Percentiles rank a stretch among this genome's conserved stretches.
phyloP scores from a whole-genome alignment of 441 rosid genomes.

The Manihot esculenta region DNA sequence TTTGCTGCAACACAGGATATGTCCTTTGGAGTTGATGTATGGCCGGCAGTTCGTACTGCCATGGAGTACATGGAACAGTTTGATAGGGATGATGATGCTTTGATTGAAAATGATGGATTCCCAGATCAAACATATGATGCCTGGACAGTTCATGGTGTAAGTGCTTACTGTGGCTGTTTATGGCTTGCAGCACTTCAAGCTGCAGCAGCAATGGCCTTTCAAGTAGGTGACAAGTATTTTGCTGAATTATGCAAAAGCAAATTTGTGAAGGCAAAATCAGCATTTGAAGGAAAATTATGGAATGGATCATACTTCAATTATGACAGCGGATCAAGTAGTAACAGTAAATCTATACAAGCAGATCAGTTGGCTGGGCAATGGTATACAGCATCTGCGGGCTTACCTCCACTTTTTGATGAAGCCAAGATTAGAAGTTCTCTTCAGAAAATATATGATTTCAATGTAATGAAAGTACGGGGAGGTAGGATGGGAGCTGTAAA shows the following conservation, averaged over 20 bases:
- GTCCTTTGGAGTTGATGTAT: slow-evolving; percentile 90
- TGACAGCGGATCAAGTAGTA: slow-evolving; percentile 86
- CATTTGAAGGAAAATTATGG: slow-evolving; percentile 81
- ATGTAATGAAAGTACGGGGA: slow-evolving; percentile 89
- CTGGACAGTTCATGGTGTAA: slow-evolving; percentile 96
- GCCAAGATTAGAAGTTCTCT: slow-evolving; percentile 66
- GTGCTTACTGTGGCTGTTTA: slow-evolving; percentile 94
- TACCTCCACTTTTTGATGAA: slow-evolving; percentile 85
- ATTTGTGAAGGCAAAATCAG: slow-evolving; percentile 70
- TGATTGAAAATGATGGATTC: slow-evolving; percentile 96
- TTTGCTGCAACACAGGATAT: slow-evolving; percentile 93
- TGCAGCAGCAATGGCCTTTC: slow-evolving; percentile 91
- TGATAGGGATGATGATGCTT: slow-evolving; percentile 84
- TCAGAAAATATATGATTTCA: slow-evolving; percentile 78
- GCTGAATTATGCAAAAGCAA: slow-evolving; percentile 82
- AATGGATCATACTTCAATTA: slow-evolving; percentile 92
- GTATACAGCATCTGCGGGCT: slow-evolving; percentile 91
- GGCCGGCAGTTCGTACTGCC: slow-evolving; percentile 98
- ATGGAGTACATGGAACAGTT: slow-evolving; percentile 98
- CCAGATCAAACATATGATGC: slow-evolving; percentile 98
- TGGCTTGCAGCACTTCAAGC: slow-evolving; percentile 98
- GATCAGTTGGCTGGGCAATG: slow-evolving; percentile 99
- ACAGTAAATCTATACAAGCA: slow-evolving; percentile 93
- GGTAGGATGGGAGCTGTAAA: slow-evolving; percentile 97
- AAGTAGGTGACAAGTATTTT: slow-evolving; percentile 81